Evolutionary conservation across 352 stramenopile species (phyloP).

Genomic region (Phytophthora fragariaefolia): DNA sequence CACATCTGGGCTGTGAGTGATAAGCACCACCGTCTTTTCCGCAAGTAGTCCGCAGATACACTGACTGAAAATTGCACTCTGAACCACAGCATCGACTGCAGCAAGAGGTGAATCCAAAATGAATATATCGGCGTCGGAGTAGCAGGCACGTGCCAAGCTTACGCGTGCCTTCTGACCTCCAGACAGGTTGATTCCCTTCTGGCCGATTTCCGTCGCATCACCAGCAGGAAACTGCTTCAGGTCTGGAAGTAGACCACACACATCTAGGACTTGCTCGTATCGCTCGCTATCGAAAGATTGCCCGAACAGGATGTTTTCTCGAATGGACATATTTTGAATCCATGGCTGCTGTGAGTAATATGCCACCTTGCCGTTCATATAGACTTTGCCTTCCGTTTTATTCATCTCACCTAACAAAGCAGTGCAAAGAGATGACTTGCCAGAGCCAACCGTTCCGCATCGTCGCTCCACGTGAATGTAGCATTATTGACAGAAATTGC

Average conservation of each 20-base stretch:
- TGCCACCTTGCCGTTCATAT: slow-evolving; percentile 45
- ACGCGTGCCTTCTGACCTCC: slow-evolving; percentile 92
- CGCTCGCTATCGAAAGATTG: slow-evolving; percentile 43
- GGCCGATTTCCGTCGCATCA: slow-evolving; percentile 94
- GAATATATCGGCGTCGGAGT: slow-evolving; percentile 63
- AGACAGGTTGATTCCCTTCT: slow-evolving; percentile 94
- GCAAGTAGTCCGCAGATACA: slow-evolving; percentile 36
- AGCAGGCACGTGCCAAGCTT: slow-evolving; percentile 64
- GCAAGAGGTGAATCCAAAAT: slow-evolving; percentile 93
- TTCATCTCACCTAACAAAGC: slow-evolving; percentile 87
- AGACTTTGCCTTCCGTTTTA: slow-evolving; percentile 43
- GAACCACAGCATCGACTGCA: slow-evolving; percentile 94
- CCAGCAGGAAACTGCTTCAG: slow-evolving; percentile 81
- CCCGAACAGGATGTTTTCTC: slow-evolving; percentile 95
- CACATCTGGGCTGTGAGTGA: slow-evolving; percentile 89
- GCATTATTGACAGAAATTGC: slow-evolving; percentile 34
- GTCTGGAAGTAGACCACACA: slow-evolving; percentile 85
- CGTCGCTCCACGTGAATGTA: slow-evolving; percentile 39
- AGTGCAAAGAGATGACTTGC: slow-evolving; percentile 63
- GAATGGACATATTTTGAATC: slow-evolving; percentile 94
- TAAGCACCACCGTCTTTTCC: slow-evolving; percentile 81
- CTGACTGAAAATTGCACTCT: slow-evolving; percentile 84
- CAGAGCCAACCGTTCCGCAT: slow-evolving; percentile 39
- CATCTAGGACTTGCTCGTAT: slow-evolving; percentile 61
- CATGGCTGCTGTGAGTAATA: slow-evolving; percentile 90